Conservation (phyloP, 2,329 filamentous ascomycete genomes). For the Colletotrichum eremochloae region DNA sequence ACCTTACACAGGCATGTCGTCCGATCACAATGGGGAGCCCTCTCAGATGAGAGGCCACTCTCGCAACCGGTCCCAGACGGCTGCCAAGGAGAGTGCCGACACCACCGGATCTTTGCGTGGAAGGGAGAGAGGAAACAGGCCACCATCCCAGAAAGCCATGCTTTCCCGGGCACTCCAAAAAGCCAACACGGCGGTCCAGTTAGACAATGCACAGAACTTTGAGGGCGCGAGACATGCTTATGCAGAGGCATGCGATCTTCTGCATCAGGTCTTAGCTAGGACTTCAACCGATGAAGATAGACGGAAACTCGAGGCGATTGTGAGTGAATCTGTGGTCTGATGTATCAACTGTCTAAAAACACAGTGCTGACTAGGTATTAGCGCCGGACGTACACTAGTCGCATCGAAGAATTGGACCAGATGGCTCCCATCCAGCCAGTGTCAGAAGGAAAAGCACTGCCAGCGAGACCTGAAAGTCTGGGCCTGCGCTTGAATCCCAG, state of each 20-base stretch:
- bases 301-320: slow-evolving; percentile 92
- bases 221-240: slow-evolving; percentile 93
- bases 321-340: slow-evolving; percentile 63
- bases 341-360: neutral
- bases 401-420: slow-evolving; percentile 87
- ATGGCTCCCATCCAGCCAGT: slow-evolving; percentile 67
- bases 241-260: slow-evolving; percentile 86
- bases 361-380: slow-evolving; percentile 53
- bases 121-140: slow-evolving; percentile 54
- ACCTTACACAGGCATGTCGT: slow-evolving; percentile 44
- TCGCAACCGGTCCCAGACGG: slow-evolving; percentile 58
- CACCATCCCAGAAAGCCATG: slow-evolving; percentile 92
- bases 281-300: slow-evolving; percentile 89
- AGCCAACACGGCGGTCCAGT: slow-evolving; percentile 92
- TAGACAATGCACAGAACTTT: slow-evolving; percentile 97
- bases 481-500: slow-evolving; percentile 55
- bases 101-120: slow-evolving; percentile 54
- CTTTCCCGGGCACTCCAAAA: slow-evolving; percentile 95
- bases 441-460: slow-evolving; percentile 80
- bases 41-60: slow-evolving; percentile 55
- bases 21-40: slow-evolving; percentile 50
- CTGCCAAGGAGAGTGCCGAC: slow-evolving; percentile 60
- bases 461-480: slow-evolving; percentile 75
- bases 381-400: slow-evolving; percentile 90
- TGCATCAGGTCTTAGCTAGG: slow-evolving; percentile 88